These are phyloP conservation scores for Danielozyma ontarioensis DNA, from an alignment of 805 yeast species.

Conservation along the genomic window DNA sequence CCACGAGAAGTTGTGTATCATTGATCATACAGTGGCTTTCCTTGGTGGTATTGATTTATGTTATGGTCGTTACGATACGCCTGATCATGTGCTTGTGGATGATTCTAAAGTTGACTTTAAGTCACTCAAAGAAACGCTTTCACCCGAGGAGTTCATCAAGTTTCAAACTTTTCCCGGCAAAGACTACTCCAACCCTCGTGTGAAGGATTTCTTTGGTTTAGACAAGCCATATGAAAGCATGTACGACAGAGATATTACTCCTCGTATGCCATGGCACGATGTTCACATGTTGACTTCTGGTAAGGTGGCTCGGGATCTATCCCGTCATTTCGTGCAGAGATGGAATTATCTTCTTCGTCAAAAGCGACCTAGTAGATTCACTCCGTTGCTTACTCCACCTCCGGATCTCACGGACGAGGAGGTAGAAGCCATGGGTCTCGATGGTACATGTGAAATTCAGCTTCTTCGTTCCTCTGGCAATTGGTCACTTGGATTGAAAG, in stretches of 20 bases:
- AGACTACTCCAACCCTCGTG: conserved; percentile 94
- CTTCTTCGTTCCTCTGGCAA: conserved; percentile 80
- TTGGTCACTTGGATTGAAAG: conserved; percentile 89
- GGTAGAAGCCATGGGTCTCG: conserved; percentile 50
- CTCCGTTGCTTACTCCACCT: conserved; percentile 91
- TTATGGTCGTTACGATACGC: conserved; percentile 93
- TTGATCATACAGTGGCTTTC: conserved; percentile 86
- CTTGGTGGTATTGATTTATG: conserved; percentile 95
- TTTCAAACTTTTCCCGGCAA: conserved; percentile 88
- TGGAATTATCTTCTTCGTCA: conserved; percentile 94
- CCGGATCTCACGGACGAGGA: conserved; percentile 78
- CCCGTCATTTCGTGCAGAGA: conserved; percentile 93
- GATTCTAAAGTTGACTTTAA: conserved; percentile 44
- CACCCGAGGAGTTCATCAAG: conserved; percentile 38
- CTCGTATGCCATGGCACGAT: conserved; percentile 99
- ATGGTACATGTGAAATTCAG: conserved; percentile 91
- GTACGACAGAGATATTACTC: conserved; percentile 75
- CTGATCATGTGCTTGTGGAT: conserved; percentile 87
- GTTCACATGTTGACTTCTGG: conserved; percentile 95
- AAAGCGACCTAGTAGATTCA: conserved; percentile 88
- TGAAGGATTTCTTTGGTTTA: conserved; percentile 74
- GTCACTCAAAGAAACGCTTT: conserved; percentile 2
- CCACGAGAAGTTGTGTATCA: conserved; percentile 85
- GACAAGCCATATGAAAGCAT: conserved; percentile 86
- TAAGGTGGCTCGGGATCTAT: conserved; percentile 85